phyloP scores from a whole-genome alignment of 306 rosid species.

The Medicago lupulina region DNA sequence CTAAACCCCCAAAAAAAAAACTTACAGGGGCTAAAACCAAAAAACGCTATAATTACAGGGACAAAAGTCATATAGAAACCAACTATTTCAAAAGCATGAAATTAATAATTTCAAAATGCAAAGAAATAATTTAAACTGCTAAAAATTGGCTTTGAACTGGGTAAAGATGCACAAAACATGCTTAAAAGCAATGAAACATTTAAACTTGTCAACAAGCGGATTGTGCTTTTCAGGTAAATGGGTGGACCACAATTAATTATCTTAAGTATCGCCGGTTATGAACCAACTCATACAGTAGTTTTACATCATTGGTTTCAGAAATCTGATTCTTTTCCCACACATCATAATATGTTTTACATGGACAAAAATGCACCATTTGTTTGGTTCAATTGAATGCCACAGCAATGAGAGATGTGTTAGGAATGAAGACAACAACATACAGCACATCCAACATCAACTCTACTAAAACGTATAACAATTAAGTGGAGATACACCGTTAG shows the following conservation, averaged over 20 bases:
- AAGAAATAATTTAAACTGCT: conserved; percentile 16
- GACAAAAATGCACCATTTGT: not conserved
- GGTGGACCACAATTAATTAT: too few relatives aligned
- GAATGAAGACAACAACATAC: not conserved
- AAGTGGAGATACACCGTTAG: not conserved
- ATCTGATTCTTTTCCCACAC: not conserved
- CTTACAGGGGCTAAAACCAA: too few relatives aligned
- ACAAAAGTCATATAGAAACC: too few relatives aligned
- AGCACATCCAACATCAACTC: not conserved
- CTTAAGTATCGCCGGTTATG: too few relatives aligned
- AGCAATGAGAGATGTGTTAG: not conserved
- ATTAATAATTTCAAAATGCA: conserved; percentile 16
- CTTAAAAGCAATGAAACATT: not conserved
- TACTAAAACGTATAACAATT: not conserved
- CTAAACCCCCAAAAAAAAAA: too few relatives aligned
- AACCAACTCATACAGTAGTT: too few relatives aligned
- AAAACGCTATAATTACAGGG: too few relatives aligned
- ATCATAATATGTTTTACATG: not conserved
- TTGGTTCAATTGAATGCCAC: not conserved
- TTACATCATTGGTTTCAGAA: not conserved
- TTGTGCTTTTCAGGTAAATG: too few relatives aligned
- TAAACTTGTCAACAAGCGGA: not conserved
- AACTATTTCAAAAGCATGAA: not conserved
- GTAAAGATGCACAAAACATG: conserved; percentile 17
- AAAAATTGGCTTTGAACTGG: not conserved